phyloP scores from a whole-genome alignment of 805 yeast species.

The Komagataella mondaviorum region DNA sequence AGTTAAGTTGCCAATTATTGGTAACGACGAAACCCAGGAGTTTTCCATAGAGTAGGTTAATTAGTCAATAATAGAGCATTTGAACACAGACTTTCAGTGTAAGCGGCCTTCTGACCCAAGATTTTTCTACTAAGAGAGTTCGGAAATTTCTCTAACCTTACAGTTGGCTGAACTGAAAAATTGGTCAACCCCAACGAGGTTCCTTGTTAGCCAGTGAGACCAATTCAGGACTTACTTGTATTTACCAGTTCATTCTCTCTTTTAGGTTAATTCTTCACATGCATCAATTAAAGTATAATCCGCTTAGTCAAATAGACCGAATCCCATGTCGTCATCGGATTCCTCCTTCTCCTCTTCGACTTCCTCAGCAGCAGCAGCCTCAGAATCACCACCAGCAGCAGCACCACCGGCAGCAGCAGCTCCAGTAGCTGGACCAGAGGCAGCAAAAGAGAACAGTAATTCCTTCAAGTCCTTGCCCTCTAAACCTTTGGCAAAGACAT shows the following conservation, averaged over 20 bases:
- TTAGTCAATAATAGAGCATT: background rate
- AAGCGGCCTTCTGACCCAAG: background rate
- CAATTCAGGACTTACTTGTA: background rate
- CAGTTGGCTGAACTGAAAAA: background rate
- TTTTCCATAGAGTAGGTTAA: background rate
- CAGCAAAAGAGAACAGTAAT: constrained; percentile 43
- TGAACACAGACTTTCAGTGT: background rate
- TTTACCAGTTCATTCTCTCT: background rate
- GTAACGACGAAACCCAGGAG: constrained; percentile 7
- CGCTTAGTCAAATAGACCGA: constrained; percentile 81
- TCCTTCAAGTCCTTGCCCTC: constrained; percentile 77
- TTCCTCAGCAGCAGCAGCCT: constrained; percentile 45
- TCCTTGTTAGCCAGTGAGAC: background rate
- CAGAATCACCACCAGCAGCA: constrained; percentile 50
- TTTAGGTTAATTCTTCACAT: background rate
- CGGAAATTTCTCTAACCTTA: background rate
- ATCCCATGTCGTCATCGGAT: constrained; percentile 83
- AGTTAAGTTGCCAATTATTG: constrained; percentile 22
- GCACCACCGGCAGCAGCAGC: constrained; percentile 52
- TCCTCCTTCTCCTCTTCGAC: constrained; percentile 36
- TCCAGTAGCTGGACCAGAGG: constrained; percentile 66
- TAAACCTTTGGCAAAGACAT: constrained; percentile 79
- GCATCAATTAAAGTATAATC: constrained; percentile 1
- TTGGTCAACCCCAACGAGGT: background rate
- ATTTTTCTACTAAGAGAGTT: background rate